Percentiles rank a stretch among this genome's conserved stretches.
Evolutionary conservation across 176 grass and related monocot genomes (phyloP).

Genomic region (Cocos nucifera): DNA sequence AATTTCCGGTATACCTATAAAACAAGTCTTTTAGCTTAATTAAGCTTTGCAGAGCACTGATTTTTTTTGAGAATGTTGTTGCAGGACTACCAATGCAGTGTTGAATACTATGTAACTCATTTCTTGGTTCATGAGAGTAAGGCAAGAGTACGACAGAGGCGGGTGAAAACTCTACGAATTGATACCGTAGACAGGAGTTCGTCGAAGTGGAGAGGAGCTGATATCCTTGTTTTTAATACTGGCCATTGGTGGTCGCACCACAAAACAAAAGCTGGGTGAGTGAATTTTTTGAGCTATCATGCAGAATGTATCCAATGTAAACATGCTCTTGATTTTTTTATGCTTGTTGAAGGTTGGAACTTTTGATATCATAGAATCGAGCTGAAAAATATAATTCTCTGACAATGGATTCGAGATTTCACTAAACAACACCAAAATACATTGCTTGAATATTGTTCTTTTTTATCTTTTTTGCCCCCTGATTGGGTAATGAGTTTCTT

Average conservation of each 20-base stretch:
- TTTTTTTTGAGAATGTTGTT: conserved; percentile 11
- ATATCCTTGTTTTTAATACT: conserved; percentile 90
- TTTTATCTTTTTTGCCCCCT: no score
- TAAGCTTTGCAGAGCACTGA: conserved; percentile 8
- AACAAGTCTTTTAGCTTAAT: conserved; percentile 8
- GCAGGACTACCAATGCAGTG: conserved; percentile 82
- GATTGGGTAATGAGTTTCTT: no score
- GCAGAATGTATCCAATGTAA: no score
- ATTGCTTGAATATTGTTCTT: no score
- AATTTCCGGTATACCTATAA: conserved; percentile 52
- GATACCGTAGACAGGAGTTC: conserved; percentile 65
- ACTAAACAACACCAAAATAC: no score
- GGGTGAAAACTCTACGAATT: conserved; percentile 45
- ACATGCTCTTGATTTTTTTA: no score
- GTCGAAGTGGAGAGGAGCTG: conserved; percentile 66
- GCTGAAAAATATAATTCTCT: no score
- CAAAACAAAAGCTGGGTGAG: conserved; percentile 88
- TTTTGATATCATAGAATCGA: no score
- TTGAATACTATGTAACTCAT: conserved; percentile 85
- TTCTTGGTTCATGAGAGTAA: conserved; percentile 91
- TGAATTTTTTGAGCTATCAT: neutral
- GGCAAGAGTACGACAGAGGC: conserved; percentile 53
- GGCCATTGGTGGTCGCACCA: conserved; percentile 99
- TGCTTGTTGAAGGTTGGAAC: no score
- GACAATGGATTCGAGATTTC: no score